Evolutionary conservation across 2,329 filamentous ascomycete genomes (phyloP).

Genomic region (Beauveria asiatica): DNA sequence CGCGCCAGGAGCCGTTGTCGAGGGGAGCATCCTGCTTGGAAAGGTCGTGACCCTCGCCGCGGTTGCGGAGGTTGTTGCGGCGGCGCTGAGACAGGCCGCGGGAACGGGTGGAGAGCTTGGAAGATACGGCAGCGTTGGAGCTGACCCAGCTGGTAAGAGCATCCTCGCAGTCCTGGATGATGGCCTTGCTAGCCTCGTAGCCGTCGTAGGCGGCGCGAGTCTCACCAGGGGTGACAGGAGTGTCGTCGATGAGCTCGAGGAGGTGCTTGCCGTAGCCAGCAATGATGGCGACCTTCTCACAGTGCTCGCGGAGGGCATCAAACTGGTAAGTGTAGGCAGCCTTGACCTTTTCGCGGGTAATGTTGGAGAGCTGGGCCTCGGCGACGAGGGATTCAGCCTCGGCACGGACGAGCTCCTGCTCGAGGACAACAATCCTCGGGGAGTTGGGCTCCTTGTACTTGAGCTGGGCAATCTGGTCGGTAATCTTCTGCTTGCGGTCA

Average conservation of each 20-base stretch:
- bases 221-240: slow-evolving; percentile 92
- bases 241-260: slow-evolving; percentile 93
- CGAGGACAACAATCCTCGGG: slow-evolving; percentile 91
- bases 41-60: slow-evolving; percentile 71
- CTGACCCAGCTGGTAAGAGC: slow-evolving; percentile 94
- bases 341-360: slow-evolving; percentile 98
- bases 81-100: slow-evolving; percentile 82
- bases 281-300: slow-evolving; percentile 96
- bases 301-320: slow-evolving; percentile 92
- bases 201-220: slow-evolving; percentile 93
- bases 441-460: slow-evolving; percentile 99
- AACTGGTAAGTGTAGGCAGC: slow-evolving; percentile 97
- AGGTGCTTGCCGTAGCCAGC: slow-evolving; percentile 97
- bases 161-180: slow-evolving; percentile 98
- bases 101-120: slow-evolving; percentile 79
- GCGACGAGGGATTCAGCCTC: slow-evolving; percentile 98
- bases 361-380: slow-evolving; percentile 97
- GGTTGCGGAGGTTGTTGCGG: slow-evolving; percentile 59
- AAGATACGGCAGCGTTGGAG: slow-evolving; percentile 78
- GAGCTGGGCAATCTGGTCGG: slow-evolving; percentile 94
- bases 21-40: slow-evolving; percentile 73
- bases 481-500: slow-evolving; percentile 99
- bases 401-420: slow-evolving; percentile 96
- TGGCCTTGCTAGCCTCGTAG: slow-evolving; percentile 96
- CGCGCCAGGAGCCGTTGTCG: slow-evolving; percentile 74